Evolutionary conservation across 306 rosid genomes (phyloP).

Genomic region (Hippophae rhamnoides): DNA sequence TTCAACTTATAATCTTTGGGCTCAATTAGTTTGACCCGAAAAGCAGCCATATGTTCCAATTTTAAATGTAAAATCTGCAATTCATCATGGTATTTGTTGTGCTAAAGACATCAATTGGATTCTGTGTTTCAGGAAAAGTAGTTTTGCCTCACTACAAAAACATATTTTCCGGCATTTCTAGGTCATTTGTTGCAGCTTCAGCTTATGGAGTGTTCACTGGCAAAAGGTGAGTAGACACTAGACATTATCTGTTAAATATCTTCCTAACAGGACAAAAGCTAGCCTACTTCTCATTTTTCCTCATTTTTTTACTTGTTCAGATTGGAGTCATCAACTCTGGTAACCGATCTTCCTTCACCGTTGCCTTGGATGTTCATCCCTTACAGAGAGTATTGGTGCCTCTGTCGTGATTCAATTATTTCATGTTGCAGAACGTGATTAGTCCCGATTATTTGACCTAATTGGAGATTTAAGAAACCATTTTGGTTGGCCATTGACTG

Average conservation of each 20-base stretch:
- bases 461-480: neutral
- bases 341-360: conserved; percentile 54
- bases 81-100: neutral
- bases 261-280: neutral
- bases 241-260: neutral
- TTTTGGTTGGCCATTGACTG: neutral
- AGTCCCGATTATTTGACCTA: neutral
- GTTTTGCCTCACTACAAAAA: conserved; percentile 35
- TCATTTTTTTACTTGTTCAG: conserved; percentile 26
- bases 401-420: conserved; percentile 55
- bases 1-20: neutral
- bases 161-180: conserved; percentile 29
- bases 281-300: neutral
- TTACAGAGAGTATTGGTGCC: conserved; percentile 63
- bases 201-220: conserved; percentile 74
- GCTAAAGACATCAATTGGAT: conserved; percentile 5
- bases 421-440: conserved; percentile 34
- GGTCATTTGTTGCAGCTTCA: conserved; percentile 24
- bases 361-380: conserved; percentile 79
- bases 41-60: neutral
- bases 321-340: conserved; percentile 33
- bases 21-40: neutral
- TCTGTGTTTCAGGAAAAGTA: conserved; percentile 28
- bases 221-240: conserved; percentile 37
- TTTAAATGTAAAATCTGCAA: neutral